phyloP scores from a whole-genome alignment of 345 rosid genomes.

The Psidium guajava region DNA sequence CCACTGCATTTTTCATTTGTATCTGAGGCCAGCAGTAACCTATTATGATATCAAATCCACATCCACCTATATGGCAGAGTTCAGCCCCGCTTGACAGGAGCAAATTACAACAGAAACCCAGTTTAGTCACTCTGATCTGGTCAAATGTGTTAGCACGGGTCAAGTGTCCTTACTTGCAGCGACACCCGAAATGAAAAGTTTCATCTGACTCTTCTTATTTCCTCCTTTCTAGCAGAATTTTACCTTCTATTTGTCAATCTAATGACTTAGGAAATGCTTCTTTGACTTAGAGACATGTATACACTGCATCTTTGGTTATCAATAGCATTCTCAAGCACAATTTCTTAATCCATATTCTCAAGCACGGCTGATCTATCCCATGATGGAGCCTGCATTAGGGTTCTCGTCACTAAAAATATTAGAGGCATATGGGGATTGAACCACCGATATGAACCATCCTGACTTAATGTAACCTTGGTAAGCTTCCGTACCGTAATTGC shows the following conservation, averaged over 20 bases:
- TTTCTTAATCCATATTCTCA: background rate
- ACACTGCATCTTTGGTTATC: background rate
- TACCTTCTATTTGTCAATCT: background rate
- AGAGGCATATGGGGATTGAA: background rate
- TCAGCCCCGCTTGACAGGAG: background rate
- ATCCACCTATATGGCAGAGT: background rate
- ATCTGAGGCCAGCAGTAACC: background rate
- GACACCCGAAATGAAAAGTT: background rate
- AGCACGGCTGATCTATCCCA: background rate
- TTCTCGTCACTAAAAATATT: background rate
- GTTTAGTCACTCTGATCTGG: background rate
- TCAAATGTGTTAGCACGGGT: background rate
- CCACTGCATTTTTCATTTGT: background rate
- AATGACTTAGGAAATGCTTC: background rate
- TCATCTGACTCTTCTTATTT: background rate
- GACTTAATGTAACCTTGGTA: background rate
- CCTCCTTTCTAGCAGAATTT: background rate
- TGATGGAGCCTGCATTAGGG: slow-evolving; percentile 1
- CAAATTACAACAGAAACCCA: background rate
- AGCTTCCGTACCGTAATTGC: background rate
- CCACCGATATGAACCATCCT: background rate
- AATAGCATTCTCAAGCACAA: background rate
- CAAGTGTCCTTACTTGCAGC: background rate
- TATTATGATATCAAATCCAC: background rate
- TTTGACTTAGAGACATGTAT: background rate